Percentiles rank a stretch among this genome's conserved stretches.
Evolutionary conservation across 306 rosid species (phyloP).

Genomic region (Lathyrus tuberosus): DNA sequence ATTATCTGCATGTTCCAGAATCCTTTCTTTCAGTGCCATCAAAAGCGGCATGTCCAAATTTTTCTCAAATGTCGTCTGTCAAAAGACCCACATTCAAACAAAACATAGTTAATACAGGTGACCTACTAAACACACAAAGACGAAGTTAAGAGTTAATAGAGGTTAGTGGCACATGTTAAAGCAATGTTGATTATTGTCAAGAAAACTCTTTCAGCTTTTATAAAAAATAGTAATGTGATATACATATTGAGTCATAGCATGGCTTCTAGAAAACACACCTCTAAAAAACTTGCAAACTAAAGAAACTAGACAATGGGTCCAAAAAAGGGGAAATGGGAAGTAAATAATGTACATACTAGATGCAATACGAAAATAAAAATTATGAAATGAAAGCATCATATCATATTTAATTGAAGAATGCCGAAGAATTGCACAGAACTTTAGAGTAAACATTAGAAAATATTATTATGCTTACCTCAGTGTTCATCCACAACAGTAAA

Average conservation of each 20-base stretch:
- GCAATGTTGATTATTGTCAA: slow-evolving; percentile 8
- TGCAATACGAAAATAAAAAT: slow-evolving; percentile 6
- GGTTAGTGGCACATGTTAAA: slow-evolving; percentile 12
- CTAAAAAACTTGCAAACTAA: slow-evolving; percentile 1
- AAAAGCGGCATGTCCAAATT: slow-evolving; percentile 70
- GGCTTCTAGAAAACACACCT: slow-evolving; percentile 13
- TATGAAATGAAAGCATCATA: slow-evolving; percentile 6
- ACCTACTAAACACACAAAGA: slow-evolving; percentile 2
- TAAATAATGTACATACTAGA: neutral
- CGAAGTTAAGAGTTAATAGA: neutral
- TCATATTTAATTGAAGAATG: neutral
- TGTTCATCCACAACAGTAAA: neutral
- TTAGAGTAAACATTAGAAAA: neutral
- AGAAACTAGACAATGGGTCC: slow-evolving; percentile 1
- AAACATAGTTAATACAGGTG: slow-evolving; percentile 32
- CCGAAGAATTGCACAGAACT: neutral
- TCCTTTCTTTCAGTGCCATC: slow-evolving; percentile 77
- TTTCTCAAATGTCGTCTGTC: slow-evolving; percentile 66
- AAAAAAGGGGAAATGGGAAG: neutral
- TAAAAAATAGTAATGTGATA: neutral
- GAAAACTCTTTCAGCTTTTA: neutral
- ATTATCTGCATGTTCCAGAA: slow-evolving; percentile 67
- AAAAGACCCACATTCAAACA: slow-evolving; percentile 40
- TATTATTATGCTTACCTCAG: neutral
- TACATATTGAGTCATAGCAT: slow-evolving; percentile 15